Conservation (phyloP, 1,139 yeast genomes). For the Yamadazyma spencermartinsiae region DNA sequence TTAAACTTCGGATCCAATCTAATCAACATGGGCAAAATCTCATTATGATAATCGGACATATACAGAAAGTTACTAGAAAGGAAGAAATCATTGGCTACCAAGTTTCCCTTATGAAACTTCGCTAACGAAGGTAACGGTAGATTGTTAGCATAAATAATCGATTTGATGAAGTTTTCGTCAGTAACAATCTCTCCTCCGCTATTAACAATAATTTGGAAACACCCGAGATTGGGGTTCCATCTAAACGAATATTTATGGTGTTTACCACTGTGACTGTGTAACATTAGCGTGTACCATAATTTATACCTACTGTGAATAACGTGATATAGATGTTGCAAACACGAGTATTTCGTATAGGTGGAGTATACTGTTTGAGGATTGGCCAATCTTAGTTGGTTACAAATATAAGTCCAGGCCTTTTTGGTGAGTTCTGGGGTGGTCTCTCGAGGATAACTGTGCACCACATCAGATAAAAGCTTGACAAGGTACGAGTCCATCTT, state of each 20-base stretch:
- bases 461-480: conserved; percentile 37
- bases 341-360: conserved; percentile 43
- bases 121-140: conserved; percentile 33
- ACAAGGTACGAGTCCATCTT: conserved; percentile 40
- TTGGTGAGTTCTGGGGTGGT: conserved; percentile 36
- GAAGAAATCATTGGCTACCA: conserved; percentile 41
- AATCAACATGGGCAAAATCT: conserved; percentile 34
- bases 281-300: conserved; percentile 38
- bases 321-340: conserved; percentile 39
- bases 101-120: conserved; percentile 34
- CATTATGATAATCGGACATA: conserved; percentile 43
- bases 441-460: conserved; percentile 36
- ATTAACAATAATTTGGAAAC: conserved; percentile 34
- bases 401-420: conserved; percentile 41
- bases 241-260: conserved; percentile 29
- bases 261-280: conserved; percentile 24
- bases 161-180: conserved; percentile 35
- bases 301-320: conserved; percentile 42
- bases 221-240: conserved; percentile 42
- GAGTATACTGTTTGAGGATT: conserved; percentile 45
- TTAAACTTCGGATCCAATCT: conserved; percentile 29
- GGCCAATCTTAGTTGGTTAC: conserved; percentile 37
- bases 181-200: conserved; percentile 25
- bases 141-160: conserved; percentile 33
- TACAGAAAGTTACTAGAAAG: conserved; percentile 36